Conservation (phyloP, 768 basidiomycete genomes). For the Xerocomellus chrysenteron region DNA sequence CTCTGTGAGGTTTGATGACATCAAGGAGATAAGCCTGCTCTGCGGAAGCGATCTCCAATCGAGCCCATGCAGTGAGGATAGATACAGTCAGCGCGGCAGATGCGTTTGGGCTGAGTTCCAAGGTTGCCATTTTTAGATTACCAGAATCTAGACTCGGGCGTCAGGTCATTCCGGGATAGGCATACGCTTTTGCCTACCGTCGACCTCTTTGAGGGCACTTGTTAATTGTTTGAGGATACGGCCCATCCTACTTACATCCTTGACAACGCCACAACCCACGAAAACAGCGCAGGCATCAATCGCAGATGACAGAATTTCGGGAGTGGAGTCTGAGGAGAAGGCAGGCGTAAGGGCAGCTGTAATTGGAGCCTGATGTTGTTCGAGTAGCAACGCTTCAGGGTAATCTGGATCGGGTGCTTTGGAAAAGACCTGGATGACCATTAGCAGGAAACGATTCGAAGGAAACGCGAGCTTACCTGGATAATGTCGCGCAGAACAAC, state of each 20-base stretch:
- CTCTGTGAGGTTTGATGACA: conserved; percentile 79
- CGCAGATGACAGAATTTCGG: conserved; percentile 90
- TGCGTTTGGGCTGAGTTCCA: conserved; percentile 90
- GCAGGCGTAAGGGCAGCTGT: conserved; percentile 96
- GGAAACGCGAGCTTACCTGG: conserved; percentile 49
- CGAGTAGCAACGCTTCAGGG: conserved; percentile 83
- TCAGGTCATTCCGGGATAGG: conserved; percentile 4
- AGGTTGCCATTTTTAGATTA: conserved; percentile 82
- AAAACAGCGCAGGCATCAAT: conserved; percentile 93
- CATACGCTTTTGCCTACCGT: conserved; percentile 49
- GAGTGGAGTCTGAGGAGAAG: conserved; percentile 92
- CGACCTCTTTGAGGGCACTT: conserved; percentile 84
- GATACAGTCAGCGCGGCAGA: conserved; percentile 93
- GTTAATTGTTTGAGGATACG: conserved; percentile 89
- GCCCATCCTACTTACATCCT: conserved; percentile 89
- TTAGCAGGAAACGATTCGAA: conserved; percentile 2
- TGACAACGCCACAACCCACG: conserved; percentile 92
- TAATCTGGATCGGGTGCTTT: conserved; percentile 89
- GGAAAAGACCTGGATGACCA: conserved; percentile 70
- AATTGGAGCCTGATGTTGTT: conserved; percentile 98
- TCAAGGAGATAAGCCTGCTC: conserved; percentile 74
- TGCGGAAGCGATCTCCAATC: conserved; percentile 76
- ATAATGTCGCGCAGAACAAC: conserved; percentile 90
- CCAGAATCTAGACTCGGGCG: conserved; percentile 60
- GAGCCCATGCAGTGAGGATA: conserved; percentile 93